A percentile compares a stretch with the other conserved stretches of the same genome.
These are phyloP conservation scores for Cladosporium sp. DNA, from an alignment of 2,329 filamentous ascomycete genomes.

Conservation along the genomic window DNA sequence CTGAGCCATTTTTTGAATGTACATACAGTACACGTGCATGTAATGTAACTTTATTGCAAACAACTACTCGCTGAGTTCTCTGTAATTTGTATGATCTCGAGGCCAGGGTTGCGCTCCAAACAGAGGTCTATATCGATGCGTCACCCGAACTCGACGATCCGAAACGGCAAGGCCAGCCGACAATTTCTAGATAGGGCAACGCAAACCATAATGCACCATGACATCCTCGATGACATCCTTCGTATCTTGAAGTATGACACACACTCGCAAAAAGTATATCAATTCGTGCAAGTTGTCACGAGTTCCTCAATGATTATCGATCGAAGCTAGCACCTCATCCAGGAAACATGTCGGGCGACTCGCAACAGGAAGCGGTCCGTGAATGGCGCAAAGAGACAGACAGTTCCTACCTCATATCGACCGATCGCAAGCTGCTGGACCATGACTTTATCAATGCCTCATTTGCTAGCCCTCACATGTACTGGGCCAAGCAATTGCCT, in stretches of 20 bases:
- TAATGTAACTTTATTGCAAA: too few species aligned
- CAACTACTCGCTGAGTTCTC: too few species aligned
- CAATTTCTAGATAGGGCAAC: background rate
- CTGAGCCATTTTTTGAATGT: too few species aligned
- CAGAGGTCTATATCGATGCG: too few species aligned
- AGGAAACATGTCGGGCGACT: too few species aligned
- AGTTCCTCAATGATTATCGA: too few species aligned
- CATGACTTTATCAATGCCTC: slow-evolving; percentile 25
- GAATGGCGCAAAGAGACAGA: slow-evolving; percentile 2
- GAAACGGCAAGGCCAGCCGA: background rate
- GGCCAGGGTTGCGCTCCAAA: too few species aligned
- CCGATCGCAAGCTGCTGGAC: slow-evolving; percentile 15
- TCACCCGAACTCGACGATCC: background rate
- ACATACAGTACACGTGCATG: too few species aligned
- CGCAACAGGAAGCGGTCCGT: background rate
- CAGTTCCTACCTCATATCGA: slow-evolving; percentile 18
- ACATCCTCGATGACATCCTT: background rate
- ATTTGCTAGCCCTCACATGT: slow-evolving; percentile 26
- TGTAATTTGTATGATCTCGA: too few species aligned
- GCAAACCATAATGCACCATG: background rate
- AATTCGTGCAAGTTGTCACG: too few species aligned
- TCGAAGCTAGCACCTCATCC: too few species aligned
- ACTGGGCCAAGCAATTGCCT: slow-evolving; percentile 26
- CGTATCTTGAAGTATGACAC: background rate
- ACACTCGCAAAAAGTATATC: background rate